These are phyloP conservation scores for Sanghuangporus weigelae DNA, from an alignment of 1,284 basidiomycete genomes.

Conservation along the genomic window DNA sequence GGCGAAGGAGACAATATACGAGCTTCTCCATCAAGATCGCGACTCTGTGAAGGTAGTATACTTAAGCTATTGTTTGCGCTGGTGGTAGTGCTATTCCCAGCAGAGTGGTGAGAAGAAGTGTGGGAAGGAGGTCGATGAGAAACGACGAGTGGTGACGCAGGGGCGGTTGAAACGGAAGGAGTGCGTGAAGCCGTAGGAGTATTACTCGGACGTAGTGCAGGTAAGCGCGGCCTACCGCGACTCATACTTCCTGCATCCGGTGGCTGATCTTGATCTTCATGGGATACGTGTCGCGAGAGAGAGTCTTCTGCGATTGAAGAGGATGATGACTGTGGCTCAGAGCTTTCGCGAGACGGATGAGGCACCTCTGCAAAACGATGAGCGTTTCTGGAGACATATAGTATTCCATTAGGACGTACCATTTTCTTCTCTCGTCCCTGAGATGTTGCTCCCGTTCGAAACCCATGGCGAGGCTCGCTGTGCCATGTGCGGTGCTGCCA, in stretches of 20 bases:
- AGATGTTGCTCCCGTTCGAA: background rate
- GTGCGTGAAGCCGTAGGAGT: conserved; percentile 10
- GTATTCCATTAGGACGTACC: background rate
- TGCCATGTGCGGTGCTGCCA: background rate
- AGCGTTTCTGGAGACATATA: background rate
- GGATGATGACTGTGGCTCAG: conserved; percentile 11
- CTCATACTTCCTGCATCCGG: conserved; percentile 16
- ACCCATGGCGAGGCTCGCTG: background rate
- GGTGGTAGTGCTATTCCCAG: background rate
- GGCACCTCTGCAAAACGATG: background rate
- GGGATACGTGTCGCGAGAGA: conserved; percentile 11
- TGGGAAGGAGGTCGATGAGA: background rate
- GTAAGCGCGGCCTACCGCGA: conserved; percentile 5
- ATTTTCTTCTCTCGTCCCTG: background rate
- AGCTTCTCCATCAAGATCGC: conserved; percentile 11
- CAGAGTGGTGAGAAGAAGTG: background rate
- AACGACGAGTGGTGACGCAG: conserved; percentile 1
- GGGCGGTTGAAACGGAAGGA: conserved; percentile 13
- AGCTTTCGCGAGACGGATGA: conserved; percentile 1
- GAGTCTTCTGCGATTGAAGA: conserved; percentile 8
- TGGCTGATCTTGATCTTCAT: conserved; percentile 1
- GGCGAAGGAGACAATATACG: background rate
- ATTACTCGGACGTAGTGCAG: background rate
- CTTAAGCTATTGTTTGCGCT: conserved; percentile 1
- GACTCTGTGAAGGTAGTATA: background rate